Base-by-base conservation (phyloP, 2,329 filamentous ascomycete genomes). In the Penicillium janthinellum region DNA sequence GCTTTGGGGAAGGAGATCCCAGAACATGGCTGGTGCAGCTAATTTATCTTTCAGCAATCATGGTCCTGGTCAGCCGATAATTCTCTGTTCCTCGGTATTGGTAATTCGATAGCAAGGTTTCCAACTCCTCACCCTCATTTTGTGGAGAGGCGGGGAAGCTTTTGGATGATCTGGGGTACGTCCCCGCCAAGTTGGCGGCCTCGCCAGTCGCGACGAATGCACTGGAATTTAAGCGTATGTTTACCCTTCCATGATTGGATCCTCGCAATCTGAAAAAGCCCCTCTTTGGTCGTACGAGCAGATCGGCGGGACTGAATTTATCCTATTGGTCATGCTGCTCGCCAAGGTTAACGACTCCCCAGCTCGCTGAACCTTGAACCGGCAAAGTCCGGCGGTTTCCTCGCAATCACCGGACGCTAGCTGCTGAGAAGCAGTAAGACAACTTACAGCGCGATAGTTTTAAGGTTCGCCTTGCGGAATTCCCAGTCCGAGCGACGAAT, bases 91-190 rank as follows among this genome's bases (percentile, higher is more conserved):
- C 4, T 14, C 17, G 15, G 5, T 48, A n/a, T 48, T 34, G 15
- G 5, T 48, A 25, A 15, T 6, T 17, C 25, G 11, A 15, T 15
- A 11, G 5, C 20, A 25, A 45, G n/a, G 22, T n/a, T 45, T 48
- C 25, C 28, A 34, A 11, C 45, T 14, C 45, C 45, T 34, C 45
- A 5, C 14, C 15, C 48, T 10, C 4, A 31, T 6, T 38, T 20
- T 51, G 48, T 38, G 48, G 48, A n/a, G 48, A 38, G 45, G 48
- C 48, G 48, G 48, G 34, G 48, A 51, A 51, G 35, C 20, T 25
- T 14, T 51, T 14, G 10, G 20, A 51, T 34, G 12, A 37, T 51
- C 48, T 51, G 48, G 48, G 48, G 48, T 51, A 17, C 20, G 48
- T 20, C 10, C 14, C 12, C 11, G 48, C 35, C 17, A 25, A 38